Base-by-base conservation (phyloP, 2,329 filamentous ascomycete genomes). In the Raffaelea deltoideospora region DNA sequence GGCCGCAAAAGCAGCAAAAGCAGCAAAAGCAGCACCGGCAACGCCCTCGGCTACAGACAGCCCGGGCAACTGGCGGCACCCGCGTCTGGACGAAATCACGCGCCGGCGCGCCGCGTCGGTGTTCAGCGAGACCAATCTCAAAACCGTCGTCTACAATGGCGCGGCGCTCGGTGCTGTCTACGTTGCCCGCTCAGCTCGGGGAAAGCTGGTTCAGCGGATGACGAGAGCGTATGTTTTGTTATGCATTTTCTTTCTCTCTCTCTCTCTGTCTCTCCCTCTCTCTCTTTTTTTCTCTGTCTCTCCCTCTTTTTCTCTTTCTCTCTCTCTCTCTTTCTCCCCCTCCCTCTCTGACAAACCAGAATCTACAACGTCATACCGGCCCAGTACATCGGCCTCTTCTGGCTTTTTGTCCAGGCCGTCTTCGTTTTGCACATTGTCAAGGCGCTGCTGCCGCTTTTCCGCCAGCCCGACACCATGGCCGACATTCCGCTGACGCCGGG, bases 401-500 rank as follows among this genome's bases (percentile, higher is more conserved):
- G 64, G 53, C 58, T 64, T 37, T 39, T 56, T 7, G 34, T 70
- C 15, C 68, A 80, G 44, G 40, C 69, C 10, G 46, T 81, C 3
- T 76, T 79, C 3, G 46, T 80, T 34, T 56, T 79, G 49, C 93
- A 93, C 57, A 80, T 93, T 37, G 53, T 63, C 43, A 49, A 77
- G 37, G 81, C 85, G 27, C 61, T 83, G 39, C 63, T 75, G 32
- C 90, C 88, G 3, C 68, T 94, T 11, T 58, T 85, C 49, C 72
- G 77, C 44, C 66, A 69, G 31, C 67, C 67, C 47, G 90, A 96
- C 55, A 71, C 86, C 43, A 69, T 95, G 44, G 65, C 76, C 55
- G 90, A 98, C 55, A 93, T 98, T 35, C 76, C 88, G 42, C 70
- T 98, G 46, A 95, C 88, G 1, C 78, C 83, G n/a, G 76, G 77